phyloP scores from a whole-genome alignment of 2,329 filamentous ascomycete genomes.

The Teratosphaeriaceae sp. region DNA sequence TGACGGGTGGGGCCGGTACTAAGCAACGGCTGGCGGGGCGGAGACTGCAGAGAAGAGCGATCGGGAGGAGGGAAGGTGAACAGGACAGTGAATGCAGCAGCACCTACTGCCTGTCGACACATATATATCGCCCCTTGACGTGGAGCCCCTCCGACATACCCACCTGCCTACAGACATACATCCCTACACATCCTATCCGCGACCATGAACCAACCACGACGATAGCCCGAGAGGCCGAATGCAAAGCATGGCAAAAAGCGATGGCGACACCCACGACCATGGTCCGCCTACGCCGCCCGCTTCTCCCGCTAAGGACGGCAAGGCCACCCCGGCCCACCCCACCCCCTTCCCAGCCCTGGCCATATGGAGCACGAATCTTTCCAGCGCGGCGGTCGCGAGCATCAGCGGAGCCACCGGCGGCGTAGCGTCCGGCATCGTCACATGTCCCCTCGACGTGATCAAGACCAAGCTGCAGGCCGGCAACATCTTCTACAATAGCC shows the following conservation, averaged over 20 bases:
- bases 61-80: not conserved
- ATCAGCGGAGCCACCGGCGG: constrained; percentile 83
- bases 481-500: not conserved
- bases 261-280: constrained; percentile 23
- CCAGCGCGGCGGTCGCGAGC: constrained; percentile 62
- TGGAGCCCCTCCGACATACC: not conserved
- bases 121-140: not conserved
- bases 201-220: constrained; percentile 6
- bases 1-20: not conserved
- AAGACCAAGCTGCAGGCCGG: constrained; percentile 91
- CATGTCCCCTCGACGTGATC: constrained; percentile 96
- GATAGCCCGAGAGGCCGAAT: constrained; percentile 25
- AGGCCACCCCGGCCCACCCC: constrained; percentile 13
- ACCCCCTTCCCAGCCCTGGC: constrained; percentile 31
- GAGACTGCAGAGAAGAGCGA: not conserved
- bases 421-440: constrained; percentile 88
- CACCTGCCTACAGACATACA: not conserved
- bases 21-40: not conserved
- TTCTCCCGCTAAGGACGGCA: not conserved
- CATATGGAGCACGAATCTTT: constrained; percentile 40
- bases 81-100: not conserved
- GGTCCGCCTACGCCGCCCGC: constrained; percentile 8
- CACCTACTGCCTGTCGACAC: not conserved
- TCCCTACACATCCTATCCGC: not conserved
- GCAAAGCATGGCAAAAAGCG: constrained; percentile 19